Evolutionary conservation across 495 filamentous ascomycete species (phyloP), one percentile per base, ranked within the genome.

Genomic region (Zalerion maritima): DNA sequence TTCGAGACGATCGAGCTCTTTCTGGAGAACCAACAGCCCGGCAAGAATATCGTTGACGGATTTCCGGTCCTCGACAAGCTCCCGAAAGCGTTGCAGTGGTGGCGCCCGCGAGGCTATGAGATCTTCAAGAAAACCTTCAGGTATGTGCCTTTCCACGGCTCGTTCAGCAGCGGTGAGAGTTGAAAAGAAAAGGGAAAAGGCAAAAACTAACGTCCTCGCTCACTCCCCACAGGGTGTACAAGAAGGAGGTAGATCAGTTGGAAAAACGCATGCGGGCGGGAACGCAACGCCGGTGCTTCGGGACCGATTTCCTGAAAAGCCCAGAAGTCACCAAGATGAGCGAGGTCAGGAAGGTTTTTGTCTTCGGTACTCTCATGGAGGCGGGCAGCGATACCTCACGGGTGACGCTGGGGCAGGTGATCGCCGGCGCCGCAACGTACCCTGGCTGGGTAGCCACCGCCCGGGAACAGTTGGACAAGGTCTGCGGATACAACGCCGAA

Each of bases 301-400:
- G 37, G 9, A 38, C 38, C 5, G 53, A 64, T 32, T 40, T 46
- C 2, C 42, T 61, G n/a, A 23, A 58, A 7, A 34, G 52, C 11
- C 29, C 37, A 10, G 54, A 55, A 14, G 50, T 42, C 1, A 52
- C 49, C 32, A 60, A 48, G 36, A 40, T 39, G 1, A 56, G 55
- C 3, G 31, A 46, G 18, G 54, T 6, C 47, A 55, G 12, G 50
- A 63, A 29, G 46, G 48, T n/a, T 63, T 64, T 57, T 64, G 59
- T 29, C 40, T 62, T 6, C 1, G 47, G 50, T 33, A 39, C 42
- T 14, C 28, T 64, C 5, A 39, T 67, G 7, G 54, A 46, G 32
- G 63, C 63, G 2, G 63, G 64, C 0, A 49, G 44, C 20, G 64
- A 67, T 33, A 67, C 49, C 10, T 55, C 57, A 2, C 45, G 55